Conservation (phyloP, 345 rosid species). For the Sisymbrium irio region DNA sequence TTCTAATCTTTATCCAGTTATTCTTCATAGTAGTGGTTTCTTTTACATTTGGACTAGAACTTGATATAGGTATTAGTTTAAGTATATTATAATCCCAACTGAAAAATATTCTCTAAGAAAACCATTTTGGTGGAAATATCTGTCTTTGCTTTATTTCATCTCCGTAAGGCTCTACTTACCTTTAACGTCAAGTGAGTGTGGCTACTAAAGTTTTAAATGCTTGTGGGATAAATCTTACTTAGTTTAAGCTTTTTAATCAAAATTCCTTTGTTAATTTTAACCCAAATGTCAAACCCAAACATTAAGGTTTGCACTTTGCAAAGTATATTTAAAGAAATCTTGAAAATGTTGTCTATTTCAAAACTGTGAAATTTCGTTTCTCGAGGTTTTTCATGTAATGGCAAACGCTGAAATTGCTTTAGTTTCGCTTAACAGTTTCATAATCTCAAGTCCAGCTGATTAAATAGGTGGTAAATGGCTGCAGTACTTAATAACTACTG, state of each 20-base stretch:
- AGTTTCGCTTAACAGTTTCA: not conserved
- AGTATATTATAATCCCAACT: not conserved
- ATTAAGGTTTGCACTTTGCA: not conserved
- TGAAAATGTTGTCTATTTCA: not conserved
- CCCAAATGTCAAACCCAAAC: not conserved
- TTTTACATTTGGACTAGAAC: conserved; percentile 1
- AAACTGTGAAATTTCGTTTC: not conserved
- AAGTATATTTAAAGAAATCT: not conserved
- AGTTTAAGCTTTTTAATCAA: not conserved
- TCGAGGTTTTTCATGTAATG: not conserved
- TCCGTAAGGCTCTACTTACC: not conserved
- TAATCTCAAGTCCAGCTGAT: not conserved
- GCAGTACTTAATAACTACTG: not conserved
- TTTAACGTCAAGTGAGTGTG: not conserved
- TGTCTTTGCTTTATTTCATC: not conserved
- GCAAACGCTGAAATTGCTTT: no score
- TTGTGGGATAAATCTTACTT: not conserved
- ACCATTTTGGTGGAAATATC: not conserved
- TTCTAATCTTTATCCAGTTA: not conserved
- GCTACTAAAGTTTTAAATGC: not conserved
- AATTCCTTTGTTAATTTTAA: not conserved
- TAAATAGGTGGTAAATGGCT: not conserved
- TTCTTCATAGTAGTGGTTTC: not conserved
- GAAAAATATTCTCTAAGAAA: not conserved
- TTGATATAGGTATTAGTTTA: not conserved